These are phyloP conservation scores for Chalciporus piperatus DNA, from an alignment of 768 basidiomycete genomes.

Conservation along the genomic window DNA sequence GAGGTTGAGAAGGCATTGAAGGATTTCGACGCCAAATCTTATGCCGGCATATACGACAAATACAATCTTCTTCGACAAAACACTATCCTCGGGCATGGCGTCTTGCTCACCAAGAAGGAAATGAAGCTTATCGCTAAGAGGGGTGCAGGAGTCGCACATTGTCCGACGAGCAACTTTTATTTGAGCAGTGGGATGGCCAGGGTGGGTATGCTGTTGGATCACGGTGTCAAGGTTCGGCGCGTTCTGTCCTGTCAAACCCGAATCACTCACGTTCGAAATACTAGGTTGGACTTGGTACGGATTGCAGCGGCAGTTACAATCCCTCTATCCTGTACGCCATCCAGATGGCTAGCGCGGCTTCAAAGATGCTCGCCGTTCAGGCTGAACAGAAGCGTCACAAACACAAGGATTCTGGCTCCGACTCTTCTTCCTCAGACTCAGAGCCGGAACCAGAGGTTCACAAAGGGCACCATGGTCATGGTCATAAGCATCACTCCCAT, in stretches of 20 bases:
- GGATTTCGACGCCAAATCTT: slow-evolving; percentile 68
- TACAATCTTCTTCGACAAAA: slow-evolving; percentile 72
- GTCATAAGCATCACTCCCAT: not conserved
- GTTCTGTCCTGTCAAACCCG: not conserved
- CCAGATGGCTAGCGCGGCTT: slow-evolving; percentile 73
- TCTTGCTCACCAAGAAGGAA: slow-evolving; percentile 75
- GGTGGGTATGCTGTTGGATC: slow-evolving; percentile 76
- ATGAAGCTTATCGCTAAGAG: slow-evolving; percentile 63
- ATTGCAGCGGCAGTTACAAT: slow-evolving; percentile 85
- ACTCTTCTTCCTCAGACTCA: not conserved
- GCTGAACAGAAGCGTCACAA: slow-evolving; percentile 9
- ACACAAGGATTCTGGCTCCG: not conserved
- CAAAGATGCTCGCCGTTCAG: slow-evolving; percentile 69
- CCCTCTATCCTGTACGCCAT: slow-evolving; percentile 76
- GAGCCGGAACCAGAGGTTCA: not conserved
- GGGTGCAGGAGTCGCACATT: slow-evolving; percentile 82
- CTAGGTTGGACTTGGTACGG: slow-evolving; percentile 93
- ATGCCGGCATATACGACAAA: slow-evolving; percentile 80
- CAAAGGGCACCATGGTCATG: not conserved
- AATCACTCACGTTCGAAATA: slow-evolving; percentile 2
- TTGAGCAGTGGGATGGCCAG: slow-evolving; percentile 81
- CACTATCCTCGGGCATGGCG: slow-evolving; percentile 87
- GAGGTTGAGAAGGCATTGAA: slow-evolving; percentile 67
- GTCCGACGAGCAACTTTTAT: slow-evolving; percentile 93
- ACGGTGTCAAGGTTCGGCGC: slow-evolving; percentile 72